Evolutionary conservation across 371 early-diverging fungal species (phyloP).

Genomic region (Zopfochytrium polystomum): DNA sequence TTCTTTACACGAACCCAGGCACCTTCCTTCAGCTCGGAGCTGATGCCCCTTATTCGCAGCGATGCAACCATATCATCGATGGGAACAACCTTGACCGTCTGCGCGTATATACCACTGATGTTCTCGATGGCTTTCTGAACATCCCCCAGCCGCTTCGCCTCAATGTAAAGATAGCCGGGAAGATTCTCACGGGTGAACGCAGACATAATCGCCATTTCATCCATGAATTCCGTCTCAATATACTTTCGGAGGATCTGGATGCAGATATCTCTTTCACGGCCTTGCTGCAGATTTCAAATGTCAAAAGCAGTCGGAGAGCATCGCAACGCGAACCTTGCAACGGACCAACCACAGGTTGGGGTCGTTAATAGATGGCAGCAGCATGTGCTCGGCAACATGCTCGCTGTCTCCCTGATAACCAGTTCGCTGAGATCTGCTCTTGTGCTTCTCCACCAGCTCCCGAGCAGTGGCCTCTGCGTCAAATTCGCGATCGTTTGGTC

Average conservation of each 20-base stretch:
- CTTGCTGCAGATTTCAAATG: constrained; percentile 48
- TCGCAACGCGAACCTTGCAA: constrained; percentile 62
- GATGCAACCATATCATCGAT: constrained; percentile 95
- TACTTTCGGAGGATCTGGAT: constrained; percentile 77
- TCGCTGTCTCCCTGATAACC: constrained; percentile 35
- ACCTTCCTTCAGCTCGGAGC: constrained; percentile 67
- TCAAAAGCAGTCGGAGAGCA: constrained; percentile 1
- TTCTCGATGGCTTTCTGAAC: constrained; percentile 76
- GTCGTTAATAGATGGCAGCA: constrained; percentile 84
- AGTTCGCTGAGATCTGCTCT: constrained; percentile 40
- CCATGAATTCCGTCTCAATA: constrained; percentile 59
- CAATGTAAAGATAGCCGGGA: constrained; percentile 95
- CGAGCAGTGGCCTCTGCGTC: constrained; percentile 85
- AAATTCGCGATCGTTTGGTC: constrained; percentile 65
- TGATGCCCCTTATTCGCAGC: constrained; percentile 66
- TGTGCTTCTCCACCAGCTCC: constrained; percentile 73
- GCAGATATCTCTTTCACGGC: constrained; percentile 87
- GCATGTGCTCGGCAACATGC: constrained; percentile 71
- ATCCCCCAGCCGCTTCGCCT: constrained; percentile 81
- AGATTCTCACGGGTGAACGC: constrained; percentile 85
- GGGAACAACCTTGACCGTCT: constrained; percentile 83
- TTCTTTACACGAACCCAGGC: constrained; percentile 92
- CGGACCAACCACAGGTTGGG: constrained; percentile 94
- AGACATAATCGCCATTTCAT: constrained; percentile 70
- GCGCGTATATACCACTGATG: constrained; percentile 70